Evolutionary conservation across 345 rosid genomes (phyloP), one percentile per base, ranked within the genome.

Genomic region (Leavenworthia alabamica): DNA sequence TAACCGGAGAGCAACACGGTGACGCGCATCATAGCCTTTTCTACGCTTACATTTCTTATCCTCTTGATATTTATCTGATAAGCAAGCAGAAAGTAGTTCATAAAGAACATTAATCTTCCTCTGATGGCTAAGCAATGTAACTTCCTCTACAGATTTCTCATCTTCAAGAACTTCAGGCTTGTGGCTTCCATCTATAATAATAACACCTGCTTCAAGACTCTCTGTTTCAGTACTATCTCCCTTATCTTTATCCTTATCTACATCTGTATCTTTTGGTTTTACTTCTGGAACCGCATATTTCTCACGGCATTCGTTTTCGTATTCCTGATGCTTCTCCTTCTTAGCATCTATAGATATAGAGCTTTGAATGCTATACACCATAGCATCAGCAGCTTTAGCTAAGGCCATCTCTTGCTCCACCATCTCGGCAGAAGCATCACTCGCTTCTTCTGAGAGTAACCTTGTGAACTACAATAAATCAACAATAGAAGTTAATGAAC

Each of bases 11-110:
- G 96, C 89, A 70, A 80, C 85, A 4, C 97, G 94, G 66, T 93
- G 99, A 12, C 97, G 82, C 64, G 97, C 89, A 80, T 93, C 99
- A 81, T 89, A 93, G 60, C 97, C 94, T 39, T 81, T 86, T 73
- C 96, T 89, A 62, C 50, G 74, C 10, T 78, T 62, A 63, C 68
- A 64, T 60, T 79, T 85, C 53, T 80, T 82, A 56, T 73, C 66
- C 31, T 79, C 80, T 37, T 78, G 84, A 37, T 64, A 71, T 37
- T 64, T 73, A 73, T 92, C 89, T 6, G 99, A 86, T 67, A 92
- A 78, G 78, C 94, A 92, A 71, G 94, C 97, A 15, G 94, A 82
- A 66, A 92, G 91, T 75, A 92, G 86, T 73, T 89, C 95, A 67
- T 82, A 85, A 3, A 92, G 82, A 79, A 89, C 90, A 29, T 79